A percentile compares a stretch with the other conserved stretches of the same genome.
phyloP scores from a whole-genome alignment of 2,329 filamentous ascomycete species.

The Alternaria sp. region DNA sequence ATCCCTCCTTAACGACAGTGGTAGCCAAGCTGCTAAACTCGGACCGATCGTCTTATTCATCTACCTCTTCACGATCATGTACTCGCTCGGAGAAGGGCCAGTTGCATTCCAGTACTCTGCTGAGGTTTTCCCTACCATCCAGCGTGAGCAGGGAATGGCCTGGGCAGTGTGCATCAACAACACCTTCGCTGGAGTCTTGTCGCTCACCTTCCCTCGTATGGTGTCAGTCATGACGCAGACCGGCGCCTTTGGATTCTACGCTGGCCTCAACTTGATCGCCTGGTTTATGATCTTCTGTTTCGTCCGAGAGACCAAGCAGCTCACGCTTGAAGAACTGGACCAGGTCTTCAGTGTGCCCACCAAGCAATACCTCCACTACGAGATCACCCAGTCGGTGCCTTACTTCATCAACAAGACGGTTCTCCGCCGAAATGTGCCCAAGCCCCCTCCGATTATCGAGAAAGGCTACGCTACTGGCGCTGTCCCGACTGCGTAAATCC shows the following conservation, averaged over 20 bases:
- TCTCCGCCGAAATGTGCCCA: slow-evolving; percentile 44
- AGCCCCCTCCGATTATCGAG: slow-evolving; percentile 50
- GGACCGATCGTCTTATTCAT: slow-evolving; percentile 44
- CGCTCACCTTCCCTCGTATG: slow-evolving; percentile 50
- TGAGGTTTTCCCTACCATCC: slow-evolving; percentile 48
- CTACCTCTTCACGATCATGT: slow-evolving; percentile 30
- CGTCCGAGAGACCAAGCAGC: slow-evolving; percentile 48
- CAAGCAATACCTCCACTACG: slow-evolving; percentile 47
- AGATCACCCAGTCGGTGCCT: slow-evolving; percentile 48
- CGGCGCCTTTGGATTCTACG: slow-evolving; percentile 51
- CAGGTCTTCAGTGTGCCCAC: slow-evolving; percentile 47
- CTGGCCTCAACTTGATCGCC: slow-evolving; percentile 49
- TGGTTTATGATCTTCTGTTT: slow-evolving; percentile 51
- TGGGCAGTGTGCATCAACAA: slow-evolving; percentile 53
- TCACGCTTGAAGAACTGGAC: slow-evolving; percentile 48
- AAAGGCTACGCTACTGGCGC: slow-evolving; percentile 18
- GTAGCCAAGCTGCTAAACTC: slow-evolving; percentile 29
- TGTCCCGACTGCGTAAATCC: slow-evolving; percentile 2
- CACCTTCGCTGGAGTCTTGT: slow-evolving; percentile 50
- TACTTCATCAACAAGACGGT: slow-evolving; percentile 53
- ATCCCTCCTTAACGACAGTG: slow-evolving; percentile 37
- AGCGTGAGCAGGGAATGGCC: slow-evolving; percentile 50
- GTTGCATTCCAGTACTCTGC: slow-evolving; percentile 57
- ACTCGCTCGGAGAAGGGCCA: slow-evolving; percentile 53
- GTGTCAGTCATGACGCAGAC: slow-evolving; percentile 46